Evolutionary conservation across 2,329 filamentous ascomycete genomes (phyloP).

Genomic region (Albophoma yamanashiensis): DNA sequence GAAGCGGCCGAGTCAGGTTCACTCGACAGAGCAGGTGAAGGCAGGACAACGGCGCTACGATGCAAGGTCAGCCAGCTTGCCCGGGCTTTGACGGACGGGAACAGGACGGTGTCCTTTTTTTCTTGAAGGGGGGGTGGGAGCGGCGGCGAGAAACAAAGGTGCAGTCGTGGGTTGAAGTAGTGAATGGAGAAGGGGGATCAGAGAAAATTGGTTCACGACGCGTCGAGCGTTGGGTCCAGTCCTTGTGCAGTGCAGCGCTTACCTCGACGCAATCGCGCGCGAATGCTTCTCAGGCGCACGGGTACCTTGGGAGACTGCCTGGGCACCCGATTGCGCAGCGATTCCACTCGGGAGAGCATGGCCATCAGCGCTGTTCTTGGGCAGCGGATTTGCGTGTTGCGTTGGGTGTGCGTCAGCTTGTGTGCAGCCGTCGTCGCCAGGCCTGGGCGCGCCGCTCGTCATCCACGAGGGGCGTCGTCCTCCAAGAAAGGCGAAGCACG

Average conservation of each 20-base stretch:
- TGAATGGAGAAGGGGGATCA: neutral
- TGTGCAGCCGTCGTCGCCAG: neutral
- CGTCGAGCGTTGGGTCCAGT: neutral
- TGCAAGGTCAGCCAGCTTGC: constrained; percentile 1
- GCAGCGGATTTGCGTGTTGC: neutral
- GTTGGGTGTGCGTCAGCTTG: neutral
- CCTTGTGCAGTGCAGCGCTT: neutral
- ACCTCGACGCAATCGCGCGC: neutral
- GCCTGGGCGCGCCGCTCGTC: constrained; percentile 1
- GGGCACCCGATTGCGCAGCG: neutral
- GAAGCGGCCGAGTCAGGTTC: constrained; percentile 36
- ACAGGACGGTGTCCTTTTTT: too few species aligned
- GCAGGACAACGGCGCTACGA: constrained; percentile 29
- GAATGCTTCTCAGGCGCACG: neutral
- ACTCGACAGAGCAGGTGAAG: constrained; percentile 54
- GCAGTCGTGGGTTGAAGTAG: neutral
- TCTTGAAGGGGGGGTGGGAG: too few species aligned
- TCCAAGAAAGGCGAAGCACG: constrained; percentile 27
- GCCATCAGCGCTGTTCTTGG: neutral
- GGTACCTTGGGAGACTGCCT: neutral
- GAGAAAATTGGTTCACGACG: neutral
- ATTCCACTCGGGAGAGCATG: neutral
- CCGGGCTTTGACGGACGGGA: neutral
- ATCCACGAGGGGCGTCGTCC: constrained; percentile 21
- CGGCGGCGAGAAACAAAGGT: neutral